Evolutionary conservation across 257 asterid species (phyloP).

Genomic region (Solanum arcanum): DNA sequence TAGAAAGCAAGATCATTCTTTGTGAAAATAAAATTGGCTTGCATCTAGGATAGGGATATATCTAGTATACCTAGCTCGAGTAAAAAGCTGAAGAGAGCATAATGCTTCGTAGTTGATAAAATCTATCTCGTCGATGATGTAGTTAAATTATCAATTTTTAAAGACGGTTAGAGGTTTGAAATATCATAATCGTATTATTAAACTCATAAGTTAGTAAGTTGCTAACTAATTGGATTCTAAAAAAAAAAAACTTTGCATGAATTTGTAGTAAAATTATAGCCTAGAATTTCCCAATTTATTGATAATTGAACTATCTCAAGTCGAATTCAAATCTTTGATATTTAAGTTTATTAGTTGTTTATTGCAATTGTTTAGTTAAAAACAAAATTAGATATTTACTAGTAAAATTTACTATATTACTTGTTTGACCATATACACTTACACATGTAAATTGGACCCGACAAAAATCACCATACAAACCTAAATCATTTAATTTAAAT

Average conservation of each 20-base stretch:
- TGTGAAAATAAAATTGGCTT: too few relatives aligned
- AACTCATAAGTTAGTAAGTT: not conserved
- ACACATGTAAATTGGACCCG: not conserved
- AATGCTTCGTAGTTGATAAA: not conserved
- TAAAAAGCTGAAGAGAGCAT: not conserved
- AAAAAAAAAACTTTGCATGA: not conserved
- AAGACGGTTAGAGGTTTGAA: not conserved
- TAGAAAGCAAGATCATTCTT: not conserved
- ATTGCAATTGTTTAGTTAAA: not conserved
- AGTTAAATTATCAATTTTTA: not conserved
- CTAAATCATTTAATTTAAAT: not conserved
- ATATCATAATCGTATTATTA: not conserved
- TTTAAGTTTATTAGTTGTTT: not conserved
- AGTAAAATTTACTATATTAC: not conserved
- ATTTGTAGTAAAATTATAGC: not conserved
- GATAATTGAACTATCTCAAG: not conserved
- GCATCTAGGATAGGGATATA: not conserved
- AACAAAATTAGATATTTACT: too few relatives aligned
- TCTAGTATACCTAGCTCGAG: not conserved
- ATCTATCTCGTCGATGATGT: not conserved
- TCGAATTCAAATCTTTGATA: not conserved
- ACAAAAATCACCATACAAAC: not conserved
- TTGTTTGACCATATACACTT: not conserved
- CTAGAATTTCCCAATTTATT: not conserved
- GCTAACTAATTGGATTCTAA: not conserved